phyloP scores from a whole-genome alignment of 1,139 yeast genomes.

The Cylindricascospora bacillispora region DNA sequence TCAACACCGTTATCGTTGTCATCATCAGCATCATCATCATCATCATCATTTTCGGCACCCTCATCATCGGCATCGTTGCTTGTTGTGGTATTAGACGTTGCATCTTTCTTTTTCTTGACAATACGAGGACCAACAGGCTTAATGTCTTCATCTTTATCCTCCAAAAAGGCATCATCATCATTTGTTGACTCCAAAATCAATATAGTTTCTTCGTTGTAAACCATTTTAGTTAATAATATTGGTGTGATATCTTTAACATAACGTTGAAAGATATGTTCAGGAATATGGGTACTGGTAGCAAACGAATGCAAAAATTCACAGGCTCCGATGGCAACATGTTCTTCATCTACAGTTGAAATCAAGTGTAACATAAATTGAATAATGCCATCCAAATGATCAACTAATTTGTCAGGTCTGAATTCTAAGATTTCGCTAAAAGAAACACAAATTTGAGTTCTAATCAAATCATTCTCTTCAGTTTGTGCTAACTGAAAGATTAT shows the following conservation, averaged over 20 bases:
- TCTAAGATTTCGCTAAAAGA: slow-evolving; percentile 68
- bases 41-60: too few species aligned
- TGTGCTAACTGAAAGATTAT: slow-evolving; percentile 52
- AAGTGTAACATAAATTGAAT: slow-evolving; percentile 75
- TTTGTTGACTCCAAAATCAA: slow-evolving; percentile 53
- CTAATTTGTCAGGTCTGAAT: slow-evolving; percentile 65
- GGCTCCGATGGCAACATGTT: slow-evolving; percentile 77
- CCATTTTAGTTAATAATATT: slow-evolving; percentile 68
- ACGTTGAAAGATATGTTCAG: slow-evolving; percentile 39
- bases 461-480: slow-evolving; percentile 42
- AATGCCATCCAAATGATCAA: slow-evolving; percentile 75
- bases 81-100: slow-evolving; percentile 10
- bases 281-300: slow-evolving; percentile 47
- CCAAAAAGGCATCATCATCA: slow-evolving; percentile 52
- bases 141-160: slow-evolving; percentile 79
- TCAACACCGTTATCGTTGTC: slow-evolving; percentile 28
- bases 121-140: slow-evolving; percentile 65
- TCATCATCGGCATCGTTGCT: slow-evolving; percentile 30
- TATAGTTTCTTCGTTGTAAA: slow-evolving; percentile 73
- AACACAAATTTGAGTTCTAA: slow-evolving; percentile 64
- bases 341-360: slow-evolving; percentile 43
- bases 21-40: slow-evolving; percentile 22
- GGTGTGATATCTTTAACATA: slow-evolving; percentile 58
- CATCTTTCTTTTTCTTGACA: slow-evolving; percentile 34
- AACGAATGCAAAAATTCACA: slow-evolving; percentile 80